A percentile compares a stretch with the other conserved stretches of the same genome.
Evolutionary conservation across 768 basidiomycete genomes (phyloP).

Genomic region (Mrakia gelida): DNA sequence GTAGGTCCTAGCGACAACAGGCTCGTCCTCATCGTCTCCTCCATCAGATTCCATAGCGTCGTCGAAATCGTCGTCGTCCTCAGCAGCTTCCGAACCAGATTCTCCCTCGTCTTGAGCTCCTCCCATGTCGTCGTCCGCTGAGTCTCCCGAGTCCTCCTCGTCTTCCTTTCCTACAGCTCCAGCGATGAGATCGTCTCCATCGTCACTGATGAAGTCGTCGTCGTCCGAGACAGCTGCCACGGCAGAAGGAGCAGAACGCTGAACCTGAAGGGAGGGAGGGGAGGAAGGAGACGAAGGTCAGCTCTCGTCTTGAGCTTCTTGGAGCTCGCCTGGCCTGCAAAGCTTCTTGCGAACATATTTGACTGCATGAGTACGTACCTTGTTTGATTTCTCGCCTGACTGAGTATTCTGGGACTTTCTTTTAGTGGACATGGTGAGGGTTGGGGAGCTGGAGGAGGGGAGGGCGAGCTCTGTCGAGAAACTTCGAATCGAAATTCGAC

Average conservation of each 20-base stretch:
- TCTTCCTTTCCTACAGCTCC: conserved; percentile 28
- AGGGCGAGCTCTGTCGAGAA: not conserved
- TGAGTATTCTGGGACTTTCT: conserved; percentile 18
- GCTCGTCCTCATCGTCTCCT: conserved; percentile 33
- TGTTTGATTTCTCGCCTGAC: not conserved
- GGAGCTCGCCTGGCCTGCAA: not conserved
- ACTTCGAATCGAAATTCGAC: not conserved
- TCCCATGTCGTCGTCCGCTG: conserved; percentile 24
- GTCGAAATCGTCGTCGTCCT: conserved; percentile 32
- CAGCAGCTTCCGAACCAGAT: conserved; percentile 24
- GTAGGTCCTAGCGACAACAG: conserved; percentile 33
- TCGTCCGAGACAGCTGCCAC: conserved; percentile 19
- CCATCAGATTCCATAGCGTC: conserved; percentile 30
- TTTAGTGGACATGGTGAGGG: conserved; percentile 1
- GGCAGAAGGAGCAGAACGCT: not conserved
- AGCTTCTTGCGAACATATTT: not conserved
- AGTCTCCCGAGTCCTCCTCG: conserved; percentile 33
- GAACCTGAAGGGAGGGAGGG: not conserved
- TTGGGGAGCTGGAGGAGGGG: not conserved
- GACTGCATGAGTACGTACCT: not conserved
- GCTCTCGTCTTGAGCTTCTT: not conserved
- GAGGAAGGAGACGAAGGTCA: not conserved
- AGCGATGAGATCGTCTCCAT: conserved; percentile 35
- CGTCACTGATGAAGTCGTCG: conserved; percentile 35
- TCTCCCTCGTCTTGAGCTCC: conserved; percentile 27